Percentiles rank a stretch among this genome's conserved stretches.
Evolutionary conservation across 2,329 filamentous ascomycete species (phyloP).

Genomic region (Stagonosporopsis chrysanthemi): DNA sequence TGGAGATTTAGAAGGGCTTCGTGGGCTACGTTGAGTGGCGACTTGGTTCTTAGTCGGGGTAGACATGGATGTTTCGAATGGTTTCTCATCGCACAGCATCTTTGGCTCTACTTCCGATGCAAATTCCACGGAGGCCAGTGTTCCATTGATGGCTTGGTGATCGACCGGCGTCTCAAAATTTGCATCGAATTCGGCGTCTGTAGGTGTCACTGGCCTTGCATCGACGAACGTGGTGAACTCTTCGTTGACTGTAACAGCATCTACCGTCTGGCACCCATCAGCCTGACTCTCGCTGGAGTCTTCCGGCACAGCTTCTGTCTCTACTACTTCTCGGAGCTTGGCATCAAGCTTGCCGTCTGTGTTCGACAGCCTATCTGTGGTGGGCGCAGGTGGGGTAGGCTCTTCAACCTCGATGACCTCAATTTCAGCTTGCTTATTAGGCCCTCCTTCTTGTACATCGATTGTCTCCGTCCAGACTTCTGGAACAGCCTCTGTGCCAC

Average conservation of each 20-base stretch:
- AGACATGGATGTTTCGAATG: slow-evolving; percentile 33
- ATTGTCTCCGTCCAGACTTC: background rate
- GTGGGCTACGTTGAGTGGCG: slow-evolving; percentile 32
- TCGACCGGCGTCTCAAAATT: slow-evolving; percentile 1
- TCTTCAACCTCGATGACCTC: background rate
- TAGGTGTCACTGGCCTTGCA: slow-evolving; percentile 1
- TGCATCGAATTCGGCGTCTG: slow-evolving; percentile 7
- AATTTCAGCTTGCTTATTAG: background rate
- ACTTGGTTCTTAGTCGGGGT: slow-evolving; percentile 29
- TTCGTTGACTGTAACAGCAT: background rate
- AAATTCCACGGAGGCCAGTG: slow-evolving; percentile 29
- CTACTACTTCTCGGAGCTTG: too few relatives aligned
- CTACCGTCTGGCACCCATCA: background rate
- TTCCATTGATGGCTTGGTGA: background rate
- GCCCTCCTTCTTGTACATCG: background rate
- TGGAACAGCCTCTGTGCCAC: background rate
- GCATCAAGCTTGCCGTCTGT: background rate
- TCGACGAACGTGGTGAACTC: background rate
- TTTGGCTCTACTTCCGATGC: slow-evolving; percentile 40
- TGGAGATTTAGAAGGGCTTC: slow-evolving; percentile 39
- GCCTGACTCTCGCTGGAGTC: background rate
- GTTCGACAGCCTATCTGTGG: background rate
- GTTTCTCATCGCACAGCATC: slow-evolving; percentile 35
- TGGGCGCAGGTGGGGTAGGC: background rate
- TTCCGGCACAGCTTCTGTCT: too few relatives aligned